Base-by-base conservation (phyloP, 306 rosid genomes). In the Prunus kanzakura region DNA sequence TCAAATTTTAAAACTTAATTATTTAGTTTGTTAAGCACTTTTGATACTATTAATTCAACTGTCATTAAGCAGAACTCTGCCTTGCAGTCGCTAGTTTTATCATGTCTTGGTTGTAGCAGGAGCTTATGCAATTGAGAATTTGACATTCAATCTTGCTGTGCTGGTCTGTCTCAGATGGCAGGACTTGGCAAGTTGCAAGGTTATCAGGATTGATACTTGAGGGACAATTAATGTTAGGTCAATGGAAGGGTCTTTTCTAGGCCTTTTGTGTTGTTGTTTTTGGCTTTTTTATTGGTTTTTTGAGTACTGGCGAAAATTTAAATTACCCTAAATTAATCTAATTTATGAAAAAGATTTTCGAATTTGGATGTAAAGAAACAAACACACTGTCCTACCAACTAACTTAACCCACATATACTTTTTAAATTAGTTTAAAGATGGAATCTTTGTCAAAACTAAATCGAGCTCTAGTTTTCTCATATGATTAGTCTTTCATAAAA, bases 271-370 rank as follows among this genome's bases (percentile, higher is more conserved):
- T 3, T 32, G 15, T 15, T n/a, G 22, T 10, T 13, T 35, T 64
- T 25, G 49, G 25, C 1, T 63, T n/a, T 63, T 63, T 63, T 19
- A 3, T 49, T 15, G 6, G 16, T 2, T 49, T 11, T 49, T 13
- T 14, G 0, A 49, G 5, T 11, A 13, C 0, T 3, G 0, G 7
- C 6, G 16, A 49, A 49, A 49, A 49, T 49, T 0, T 2, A 49
- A 49, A 49, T 4, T 49, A 38, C 0, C 0, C 0, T 35, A 35
- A 35, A 35, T 35, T 5, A 35, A 35, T 35, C 1, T 35, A 35
- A 35, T 35, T 6, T 35, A 35, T 35, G 0, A 6, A 35, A 1
- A 35, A 0, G 0, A 6, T 6, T 6, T 35, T 35, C 0, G 0
- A 35, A 35, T 6, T 35, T 35, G 41, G 0, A 35, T 35, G 8